A percentile compares a stretch with the other conserved stretches of the same genome.
Conservation (phyloP, 2,329 filamentous ascomycete genomes). For the Alternaria rosae region DNA sequence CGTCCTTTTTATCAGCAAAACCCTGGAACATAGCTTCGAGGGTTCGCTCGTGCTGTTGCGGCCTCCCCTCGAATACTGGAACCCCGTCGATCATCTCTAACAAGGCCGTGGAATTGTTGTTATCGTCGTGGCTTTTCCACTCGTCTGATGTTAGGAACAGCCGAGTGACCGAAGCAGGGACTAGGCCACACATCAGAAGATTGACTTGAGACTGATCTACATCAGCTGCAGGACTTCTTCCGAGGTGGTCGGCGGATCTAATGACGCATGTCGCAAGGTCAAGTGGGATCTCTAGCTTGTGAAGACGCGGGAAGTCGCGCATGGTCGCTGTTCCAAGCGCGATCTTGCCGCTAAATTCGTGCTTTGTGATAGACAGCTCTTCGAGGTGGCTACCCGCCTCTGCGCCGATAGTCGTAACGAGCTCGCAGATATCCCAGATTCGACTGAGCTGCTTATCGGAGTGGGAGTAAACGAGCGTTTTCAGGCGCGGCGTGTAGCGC, state of each 20-base stretch:
- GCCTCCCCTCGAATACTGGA: slow-evolving; percentile 13
- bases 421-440: background rate
- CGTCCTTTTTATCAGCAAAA: slow-evolving; percentile 13
- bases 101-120: background rate
- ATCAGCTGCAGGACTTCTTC: background rate
- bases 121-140: background rate
- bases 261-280: background rate
- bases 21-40: slow-evolving; percentile 23
- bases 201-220: slow-evolving; percentile 20
- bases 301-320: slow-evolving; percentile 17
- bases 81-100: slow-evolving; percentile 13
- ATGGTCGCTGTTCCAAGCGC: slow-evolving; percentile 18
- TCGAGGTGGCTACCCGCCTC: background rate
- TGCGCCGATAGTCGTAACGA: background rate
- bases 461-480: slow-evolving; percentile 22
- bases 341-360: slow-evolving; percentile 19
- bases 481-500: slow-evolving; percentile 21
- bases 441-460: slow-evolving; percentile 15
- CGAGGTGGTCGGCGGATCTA: background rate
- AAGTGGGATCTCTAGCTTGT: background rate
- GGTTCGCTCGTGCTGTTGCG: slow-evolving; percentile 21
- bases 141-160: slow-evolving; percentile 20
- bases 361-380: slow-evolving; percentile 20
- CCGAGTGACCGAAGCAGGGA: slow-evolving; percentile 22
- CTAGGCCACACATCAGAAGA: slow-evolving; percentile 19